Percentiles rank a stretch among this genome's conserved stretches.
These are phyloP conservation scores for Botrytis medusae DNA, from an alignment of 2,329 filamentous ascomycete genomes.

Conservation along the genomic window DNA sequence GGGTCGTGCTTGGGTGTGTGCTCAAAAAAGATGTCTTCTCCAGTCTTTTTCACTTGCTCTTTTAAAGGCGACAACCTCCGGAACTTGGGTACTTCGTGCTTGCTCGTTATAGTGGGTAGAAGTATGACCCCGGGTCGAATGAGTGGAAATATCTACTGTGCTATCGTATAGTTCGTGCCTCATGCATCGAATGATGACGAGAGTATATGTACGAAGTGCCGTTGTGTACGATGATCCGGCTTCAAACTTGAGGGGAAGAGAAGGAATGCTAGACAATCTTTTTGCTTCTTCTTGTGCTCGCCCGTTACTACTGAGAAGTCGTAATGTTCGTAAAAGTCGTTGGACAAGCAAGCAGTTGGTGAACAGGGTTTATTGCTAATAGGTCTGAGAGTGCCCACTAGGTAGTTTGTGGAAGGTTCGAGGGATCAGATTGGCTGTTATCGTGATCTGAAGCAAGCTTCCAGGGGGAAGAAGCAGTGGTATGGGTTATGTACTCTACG, in stretches of 20 bases:
- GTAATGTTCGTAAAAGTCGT: slow-evolving; percentile 8
- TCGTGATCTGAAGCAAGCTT: slow-evolving; percentile 13
- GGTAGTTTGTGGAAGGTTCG: background rate
- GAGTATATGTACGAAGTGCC: background rate
- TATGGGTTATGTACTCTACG: background rate
- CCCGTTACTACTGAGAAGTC: background rate
- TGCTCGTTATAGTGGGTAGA: background rate
- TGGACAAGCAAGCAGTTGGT: background rate
- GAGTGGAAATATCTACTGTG: background rate
- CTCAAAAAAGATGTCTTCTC: slow-evolving; percentile 9
- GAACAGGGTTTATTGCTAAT: background rate
- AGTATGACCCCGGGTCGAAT: background rate
- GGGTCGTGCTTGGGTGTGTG: slow-evolving; percentile 11
- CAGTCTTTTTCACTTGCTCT: slow-evolving; percentile 13
- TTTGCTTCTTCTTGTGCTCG: slow-evolving; percentile 9
- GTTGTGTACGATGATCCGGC: background rate
- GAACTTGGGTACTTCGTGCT: background rate
- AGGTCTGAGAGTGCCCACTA: background rate
- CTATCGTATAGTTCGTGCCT: slow-evolving; percentile 1
- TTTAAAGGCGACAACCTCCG: background rate
- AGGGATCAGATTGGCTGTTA: slow-evolving; percentile 11
- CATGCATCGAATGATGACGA: background rate
- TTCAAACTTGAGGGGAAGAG: slow-evolving; percentile 1
- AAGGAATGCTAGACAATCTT: background rate
- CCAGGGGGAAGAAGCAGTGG: background rate